phyloP scores from a whole-genome alignment of 352 stramenopile genomes.

The Pythium dissimile region DNA sequence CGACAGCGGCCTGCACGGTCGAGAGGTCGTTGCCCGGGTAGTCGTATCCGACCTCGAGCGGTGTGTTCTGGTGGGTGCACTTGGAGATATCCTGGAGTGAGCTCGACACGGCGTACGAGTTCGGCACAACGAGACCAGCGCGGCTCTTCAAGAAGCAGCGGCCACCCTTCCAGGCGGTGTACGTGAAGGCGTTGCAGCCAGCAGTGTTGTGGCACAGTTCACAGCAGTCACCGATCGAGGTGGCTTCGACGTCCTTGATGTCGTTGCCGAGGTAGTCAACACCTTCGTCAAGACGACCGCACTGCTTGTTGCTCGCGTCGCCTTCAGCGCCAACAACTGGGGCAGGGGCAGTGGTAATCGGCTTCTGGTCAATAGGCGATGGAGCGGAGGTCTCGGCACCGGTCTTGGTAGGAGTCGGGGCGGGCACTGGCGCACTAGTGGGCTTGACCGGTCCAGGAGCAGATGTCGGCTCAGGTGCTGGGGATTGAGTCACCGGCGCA shows the following conservation, averaged over 20 bases:
- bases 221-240: conserved; percentile 24
- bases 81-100: conserved; percentile 28
- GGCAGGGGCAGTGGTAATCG: conserved; percentile 1
- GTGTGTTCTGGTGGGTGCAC: conserved; percentile 22
- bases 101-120: conserved; percentile 16
- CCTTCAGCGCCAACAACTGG: neutral
- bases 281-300: conserved; percentile 21
- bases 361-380: conserved; percentile 3
- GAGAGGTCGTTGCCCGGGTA: conserved; percentile 29
- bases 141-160: conserved; percentile 33
- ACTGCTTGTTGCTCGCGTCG: conserved; percentile 1
- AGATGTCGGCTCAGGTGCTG: neutral
- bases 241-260: conserved; percentile 14
- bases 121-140: conserved; percentile 22
- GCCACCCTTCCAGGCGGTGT: conserved; percentile 23
- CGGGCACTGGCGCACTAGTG: neutral
- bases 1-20: neutral
- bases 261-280: conserved; percentile 39
- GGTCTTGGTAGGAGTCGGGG: neutral
- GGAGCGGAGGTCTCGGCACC: conserved; percentile 11
- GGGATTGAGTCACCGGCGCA: conserved; percentile 5
- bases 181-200: conserved; percentile 27
- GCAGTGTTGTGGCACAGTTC: conserved; percentile 21
- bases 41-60: conserved; percentile 20
- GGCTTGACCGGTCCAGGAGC: neutral